Evolutionary conservation across 2,329 filamentous ascomycete species (phyloP).

Genomic region (Penicillium sp.): DNA sequence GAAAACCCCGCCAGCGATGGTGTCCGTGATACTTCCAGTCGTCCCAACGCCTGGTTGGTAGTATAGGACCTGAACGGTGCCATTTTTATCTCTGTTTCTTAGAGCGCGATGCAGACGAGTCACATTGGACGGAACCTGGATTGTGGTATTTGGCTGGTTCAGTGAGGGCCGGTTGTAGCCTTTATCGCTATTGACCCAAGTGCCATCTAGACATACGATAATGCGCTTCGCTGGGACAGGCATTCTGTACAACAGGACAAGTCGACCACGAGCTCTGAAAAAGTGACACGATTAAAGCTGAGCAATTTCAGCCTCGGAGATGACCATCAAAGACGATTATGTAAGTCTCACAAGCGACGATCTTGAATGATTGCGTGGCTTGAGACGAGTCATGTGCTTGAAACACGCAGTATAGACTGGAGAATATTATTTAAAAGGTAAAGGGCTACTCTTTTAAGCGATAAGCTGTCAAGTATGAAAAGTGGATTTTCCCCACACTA

Average conservation of each 20-base stretch:
- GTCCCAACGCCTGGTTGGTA: conserved; percentile 17
- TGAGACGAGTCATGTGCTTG: too few species aligned
- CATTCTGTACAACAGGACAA: conserved; percentile 5
- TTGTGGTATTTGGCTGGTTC: conserved; percentile 12
- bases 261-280: too few species aligned
- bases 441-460: too few species aligned
- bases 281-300: too few species aligned
- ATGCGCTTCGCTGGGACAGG: conserved; percentile 12
- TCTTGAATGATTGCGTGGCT: too few species aligned
- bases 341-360: too few species aligned
- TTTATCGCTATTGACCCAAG: conserved; percentile 20
- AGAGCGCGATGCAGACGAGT: conserved; percentile 15
- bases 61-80: conserved; percentile 14
- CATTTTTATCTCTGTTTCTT: conserved; percentile 11
- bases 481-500: too few species aligned
- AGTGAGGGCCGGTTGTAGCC: conserved; percentile 13
- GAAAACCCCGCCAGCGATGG: conserved; percentile 14
- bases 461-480: too few species aligned
- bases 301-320: too few species aligned
- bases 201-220: conserved; percentile 17
- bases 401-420: too few species aligned
- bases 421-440: too few species aligned
- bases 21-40: conserved; percentile 11
- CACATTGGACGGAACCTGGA: conserved; percentile 16
- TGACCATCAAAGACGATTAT: too few species aligned